Percentiles rank a stretch among this genome's conserved stretches.
These are phyloP conservation scores for Fragilariopsis cylindrus DNA, from an alignment of 108 stramenopile species.

Conservation along the genomic window DNA sequence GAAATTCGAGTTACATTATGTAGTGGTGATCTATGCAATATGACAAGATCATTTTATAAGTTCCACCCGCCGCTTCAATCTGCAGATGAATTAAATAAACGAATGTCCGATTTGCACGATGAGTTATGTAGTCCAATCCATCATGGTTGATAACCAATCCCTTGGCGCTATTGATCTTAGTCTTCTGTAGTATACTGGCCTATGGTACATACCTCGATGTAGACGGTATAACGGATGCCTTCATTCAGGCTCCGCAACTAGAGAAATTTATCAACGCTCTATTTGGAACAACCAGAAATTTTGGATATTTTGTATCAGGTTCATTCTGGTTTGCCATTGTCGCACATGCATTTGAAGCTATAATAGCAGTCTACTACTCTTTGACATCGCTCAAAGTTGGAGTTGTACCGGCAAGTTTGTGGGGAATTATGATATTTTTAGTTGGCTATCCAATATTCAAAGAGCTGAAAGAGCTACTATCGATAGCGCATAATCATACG, in stretches of 20 bases:
- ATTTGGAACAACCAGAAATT: slow-evolving; percentile 26
- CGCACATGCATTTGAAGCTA: slow-evolving; percentile 33
- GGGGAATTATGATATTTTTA: slow-evolving; percentile 38
- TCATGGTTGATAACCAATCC: slow-evolving; percentile 42
- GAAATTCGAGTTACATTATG: slow-evolving; percentile 29
- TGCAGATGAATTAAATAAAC: slow-evolving; percentile 15
- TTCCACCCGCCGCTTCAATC: slow-evolving; percentile 27
- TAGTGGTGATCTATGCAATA: slow-evolving; percentile 36
- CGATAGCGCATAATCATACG: slow-evolving; percentile 12
- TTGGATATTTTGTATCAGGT: slow-evolving; percentile 12
- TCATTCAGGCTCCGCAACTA: slow-evolving; percentile 13
- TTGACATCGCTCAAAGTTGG: slow-evolving; percentile 18
- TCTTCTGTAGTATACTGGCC: slow-evolving; percentile 20
- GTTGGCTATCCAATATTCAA: slow-evolving; percentile 39
- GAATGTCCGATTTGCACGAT: slow-evolving; percentile 20
- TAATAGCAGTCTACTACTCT: slow-evolving; percentile 13
- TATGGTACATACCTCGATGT: slow-evolving; percentile 28
- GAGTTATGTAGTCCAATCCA: slow-evolving; percentile 34
- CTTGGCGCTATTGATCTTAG: slow-evolving; percentile 30
- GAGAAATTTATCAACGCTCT: slow-evolving; percentile 9
- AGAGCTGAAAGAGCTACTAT: slow-evolving; percentile 25
- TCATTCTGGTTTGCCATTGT: slow-evolving; percentile 31
- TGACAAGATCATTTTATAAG: slow-evolving; percentile 27
- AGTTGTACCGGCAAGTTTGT: slow-evolving; percentile 8
- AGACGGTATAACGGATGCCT: slow-evolving; percentile 14